Evolutionary conservation across 1,284 basidiomycete genomes (phyloP), one percentile per base, ranked within the genome.

Genomic region (Neotropicomus parvogracilis): DNA sequence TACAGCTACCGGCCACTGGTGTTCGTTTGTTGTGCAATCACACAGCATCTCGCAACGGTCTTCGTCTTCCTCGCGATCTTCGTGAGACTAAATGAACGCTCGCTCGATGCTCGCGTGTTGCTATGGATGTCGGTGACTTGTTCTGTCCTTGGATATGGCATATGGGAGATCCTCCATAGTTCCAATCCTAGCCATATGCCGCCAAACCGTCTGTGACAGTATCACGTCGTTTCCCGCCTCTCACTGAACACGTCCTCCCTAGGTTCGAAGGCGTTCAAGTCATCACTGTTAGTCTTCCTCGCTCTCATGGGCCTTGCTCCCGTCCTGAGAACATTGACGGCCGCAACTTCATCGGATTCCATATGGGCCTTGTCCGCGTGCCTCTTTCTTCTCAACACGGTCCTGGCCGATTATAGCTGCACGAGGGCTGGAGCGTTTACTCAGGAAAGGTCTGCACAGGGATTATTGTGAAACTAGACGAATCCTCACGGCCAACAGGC

Each of bases 301-400:
- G 81, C 91, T 3, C 77, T 99, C 47, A 81, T 95, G 68, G 85
- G 94, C 6, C 76, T 98, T 36, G 88, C 94, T 0, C 97, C 97
- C 1, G 88, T 98, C 5, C 72, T 99, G 48, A 81, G 88, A 54
- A 97, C 95, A 1, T 71, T 99, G 56, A 97, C 93, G 11, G 90
- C 91, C 34, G 91, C 95, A 8, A 98, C 95, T 0, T 97, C 95
- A 16, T 89, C 87, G 12, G 97, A 99, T 66, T 94, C 92, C 21
- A 97, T 98, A 57, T 98, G 94, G 93, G 95, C 95, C 7, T 71
- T 98, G 38, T 82, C 91, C 39, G 79, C 79, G 12, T 70, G 71
- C 54, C 73, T 92, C 28, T 83, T 88, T 58, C 67, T 74, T 34
- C 67, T 85, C 34, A 83, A 85, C 61, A 69, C 81, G 5, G 68